Conservation (phyloP, 2,329 filamentous ascomycete species). For the Colletotrichum cuscutae region DNA sequence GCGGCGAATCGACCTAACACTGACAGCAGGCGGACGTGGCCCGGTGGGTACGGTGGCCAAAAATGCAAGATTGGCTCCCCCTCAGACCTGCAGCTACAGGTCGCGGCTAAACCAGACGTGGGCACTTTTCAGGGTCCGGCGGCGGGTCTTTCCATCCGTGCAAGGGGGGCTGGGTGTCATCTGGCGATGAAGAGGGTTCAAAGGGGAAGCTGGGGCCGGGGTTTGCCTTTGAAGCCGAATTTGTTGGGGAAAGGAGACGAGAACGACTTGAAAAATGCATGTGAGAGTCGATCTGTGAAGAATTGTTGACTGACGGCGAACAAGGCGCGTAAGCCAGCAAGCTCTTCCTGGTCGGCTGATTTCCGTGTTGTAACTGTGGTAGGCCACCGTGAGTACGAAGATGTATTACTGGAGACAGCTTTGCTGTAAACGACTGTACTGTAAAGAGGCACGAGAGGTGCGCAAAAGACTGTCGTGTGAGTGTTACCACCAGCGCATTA, state of each 20-base stretch:
- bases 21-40: neutral
- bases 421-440: neutral
- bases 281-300: conserved; percentile 29
- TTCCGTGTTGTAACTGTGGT: neutral
- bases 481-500: neutral
- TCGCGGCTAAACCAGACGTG: conserved; percentile 1
- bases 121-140: conserved; percentile 27
- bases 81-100: conserved; percentile 23
- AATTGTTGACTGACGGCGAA: conserved; percentile 28
- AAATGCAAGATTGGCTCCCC: conserved; percentile 25
- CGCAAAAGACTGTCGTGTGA: too few relatives aligned
- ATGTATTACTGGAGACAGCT: neutral
- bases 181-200: conserved; percentile 34
- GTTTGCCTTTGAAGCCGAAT: conserved; percentile 31
- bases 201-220: conserved; percentile 32
- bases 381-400: neutral
- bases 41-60: conserved; percentile 13
- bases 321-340: conserved; percentile 1
- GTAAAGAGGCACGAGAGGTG: neutral
- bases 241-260: conserved; percentile 29
- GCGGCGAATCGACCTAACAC: neutral
- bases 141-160: conserved; percentile 16
- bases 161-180: conserved; percentile 27
- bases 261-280: conserved; percentile 1
- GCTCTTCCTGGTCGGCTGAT: conserved; percentile 12